Base-by-base conservation (phyloP, 768 basidiomycete genomes). In the Termitomyces sp. region DNA sequence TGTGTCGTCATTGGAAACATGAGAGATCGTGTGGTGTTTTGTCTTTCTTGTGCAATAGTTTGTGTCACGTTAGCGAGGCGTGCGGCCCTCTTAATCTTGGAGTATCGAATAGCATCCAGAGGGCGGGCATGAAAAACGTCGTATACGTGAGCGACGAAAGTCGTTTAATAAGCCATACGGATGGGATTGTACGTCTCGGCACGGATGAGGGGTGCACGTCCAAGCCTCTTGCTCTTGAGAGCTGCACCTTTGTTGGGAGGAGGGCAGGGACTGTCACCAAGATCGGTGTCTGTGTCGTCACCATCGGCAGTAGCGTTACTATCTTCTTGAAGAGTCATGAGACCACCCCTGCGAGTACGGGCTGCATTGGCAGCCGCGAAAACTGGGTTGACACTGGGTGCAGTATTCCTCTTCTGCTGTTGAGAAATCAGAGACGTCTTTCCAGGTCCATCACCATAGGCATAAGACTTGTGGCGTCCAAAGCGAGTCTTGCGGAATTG, bases 401-500 rank as follows among this genome's bases (percentile, higher is more conserved):
- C 85, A 8, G 83, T 88, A 63, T 81, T 90, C 64, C 85, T 80
- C 66, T 87, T 91, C 41, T 74, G 75, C 51, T 68, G 75, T 59
- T 73, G 77, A 54, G 67, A 66, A 10, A 71, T 55, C 26, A 68
- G 61, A 38, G 73, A 62, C 28, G 69, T 67, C 60, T 77, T 81
- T 60, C 65, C 70, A 60, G 73, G 70, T 22, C 76, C 72, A 43
- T 97, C 93, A n/a, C 93, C 94, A 62, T 93, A 96, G 0, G 93
- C 86, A 64, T 93, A 97, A 0, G 92, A 94, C 65, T 90, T 90
- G 55, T 93, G 91, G 53, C 94, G 86, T 32, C 88, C 87, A 66
- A 94, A 93, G 66, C 89, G 90, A 58, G 78, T 80, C 66, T 85
- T 90, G 60, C 96, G 88, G 76, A 98, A 93, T 64, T 94, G 90